Evolutionary conservation across 371 early-diverging fungal genomes (phyloP), one percentile per base, ranked within the genome.

Genomic region (Mucor ambiguus): DNA sequence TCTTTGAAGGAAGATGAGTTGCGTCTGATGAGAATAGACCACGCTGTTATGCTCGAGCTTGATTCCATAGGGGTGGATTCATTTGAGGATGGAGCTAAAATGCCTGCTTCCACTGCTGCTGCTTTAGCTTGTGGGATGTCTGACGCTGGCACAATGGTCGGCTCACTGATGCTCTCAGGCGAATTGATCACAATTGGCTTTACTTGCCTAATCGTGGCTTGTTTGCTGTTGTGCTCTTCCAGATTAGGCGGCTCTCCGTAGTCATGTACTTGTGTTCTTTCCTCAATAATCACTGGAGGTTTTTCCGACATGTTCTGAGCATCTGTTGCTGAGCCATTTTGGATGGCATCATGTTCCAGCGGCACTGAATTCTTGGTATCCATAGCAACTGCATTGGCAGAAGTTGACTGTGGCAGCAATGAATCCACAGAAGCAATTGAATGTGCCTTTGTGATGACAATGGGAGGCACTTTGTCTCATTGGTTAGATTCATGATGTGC

Each of bases 361-460:
- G n/a, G 46, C 22, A 10, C 10, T 18, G 20, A 46, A 9, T 4
- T 46, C 46, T 46, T 46, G 46, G 20, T 46, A 20, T 46, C 46
- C 43, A 26, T 9, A 29, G 60, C 14, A 26, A 46, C 32, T 46
- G 60, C 48, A 20, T 32, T 48, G 11, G 48, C 60, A 32, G 60
- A 60, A 20, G 60, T 46, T 16, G 60, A 60, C 20, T 49, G 49
- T 20, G 22, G 52, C 16, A 49, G 26, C 4, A 52, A 61, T 11
- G 46, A 46, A 8, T 61, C 61, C 14, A 14, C 37, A n/a, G 52
- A 48, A 30, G 60, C 10, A 24, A 38, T 6, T 26, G 66, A 66
- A 18, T 43, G 66, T 32, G 43, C 52, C 38, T 66, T 66, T 30
- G 66, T 60, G 14, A 54, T 52, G 28, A 60, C 54, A 37, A 66